Conservation (phyloP, 2,329 filamentous ascomycete species). For the Hymenoscyphus infarciens region DNA sequence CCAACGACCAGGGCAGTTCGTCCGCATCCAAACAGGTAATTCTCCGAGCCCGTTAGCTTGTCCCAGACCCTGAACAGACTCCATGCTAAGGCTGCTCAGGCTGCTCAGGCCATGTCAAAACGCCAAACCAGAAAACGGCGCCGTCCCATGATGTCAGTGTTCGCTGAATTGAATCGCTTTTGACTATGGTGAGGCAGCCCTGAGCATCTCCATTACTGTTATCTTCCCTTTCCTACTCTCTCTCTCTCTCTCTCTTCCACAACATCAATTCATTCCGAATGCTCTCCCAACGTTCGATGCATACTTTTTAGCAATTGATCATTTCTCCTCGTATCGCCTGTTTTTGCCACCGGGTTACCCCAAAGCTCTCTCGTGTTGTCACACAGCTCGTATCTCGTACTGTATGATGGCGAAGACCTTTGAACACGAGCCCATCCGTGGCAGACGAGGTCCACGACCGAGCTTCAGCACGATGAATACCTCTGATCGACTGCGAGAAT, state of each 20-base stretch:
- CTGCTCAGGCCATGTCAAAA: background rate
- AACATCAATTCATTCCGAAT: background rate
- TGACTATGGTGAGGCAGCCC: background rate
- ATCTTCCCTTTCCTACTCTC: background rate
- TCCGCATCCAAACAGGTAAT: background rate
- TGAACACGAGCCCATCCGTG: conserved; percentile 16
- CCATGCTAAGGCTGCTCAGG: too few species aligned
- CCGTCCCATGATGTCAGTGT: background rate
- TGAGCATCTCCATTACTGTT: background rate
- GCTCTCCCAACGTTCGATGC: background rate
- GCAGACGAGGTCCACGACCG: conserved; percentile 18
- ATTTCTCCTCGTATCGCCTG: background rate
- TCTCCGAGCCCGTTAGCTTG: background rate
- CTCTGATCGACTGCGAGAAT: conserved; percentile 25
- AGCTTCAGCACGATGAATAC: conserved; percentile 27
- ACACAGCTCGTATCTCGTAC: background rate
- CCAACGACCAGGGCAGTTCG: background rate
- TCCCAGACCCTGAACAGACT: background rate
- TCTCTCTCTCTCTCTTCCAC: too few species aligned
- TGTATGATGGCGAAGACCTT: conserved; percentile 10
- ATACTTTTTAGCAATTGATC: background rate
- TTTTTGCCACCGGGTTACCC: background rate
- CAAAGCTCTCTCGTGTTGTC: background rate
- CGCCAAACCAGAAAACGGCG: background rate
- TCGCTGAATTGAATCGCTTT: background rate